Evolutionary conservation across 495 filamentous ascomycete genomes (phyloP).

Genomic region (Xanthoparmelia taractica): DNA sequence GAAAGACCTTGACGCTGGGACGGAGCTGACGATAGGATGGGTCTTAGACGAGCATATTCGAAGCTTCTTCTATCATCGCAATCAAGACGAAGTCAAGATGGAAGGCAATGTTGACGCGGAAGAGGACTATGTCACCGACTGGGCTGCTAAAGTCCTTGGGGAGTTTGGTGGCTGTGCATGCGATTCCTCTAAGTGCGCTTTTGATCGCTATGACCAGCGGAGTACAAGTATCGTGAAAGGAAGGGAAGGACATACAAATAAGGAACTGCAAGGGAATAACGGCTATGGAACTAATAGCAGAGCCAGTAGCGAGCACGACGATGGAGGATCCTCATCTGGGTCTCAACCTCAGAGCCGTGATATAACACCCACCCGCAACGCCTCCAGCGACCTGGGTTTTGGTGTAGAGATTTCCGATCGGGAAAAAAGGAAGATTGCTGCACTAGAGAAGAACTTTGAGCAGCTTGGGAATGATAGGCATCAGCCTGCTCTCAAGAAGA

Average conservation of each 20-base stretch:
- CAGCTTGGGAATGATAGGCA: constrained; percentile 50
- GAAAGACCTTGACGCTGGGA: constrained; percentile 54
- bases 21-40: constrained; percentile 62
- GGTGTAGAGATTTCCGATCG: constrained; percentile 68
- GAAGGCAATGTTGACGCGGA: constrained; percentile 38
- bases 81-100: constrained; percentile 42
- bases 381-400: constrained; percentile 41
- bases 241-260: constrained; percentile 46
- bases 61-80: constrained; percentile 27
- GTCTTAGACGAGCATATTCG: constrained; percentile 48
- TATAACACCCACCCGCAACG: constrained; percentile 54
- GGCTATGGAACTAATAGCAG: constrained; percentile 67
- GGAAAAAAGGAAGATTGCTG: constrained; percentile 79
- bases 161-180: constrained; percentile 90
- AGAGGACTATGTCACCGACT: constrained; percentile 41
- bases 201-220: constrained; percentile 66
- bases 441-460: constrained; percentile 67
- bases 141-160: constrained; percentile 67
- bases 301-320: constrained; percentile 52
- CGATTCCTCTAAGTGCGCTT: constrained; percentile 56
- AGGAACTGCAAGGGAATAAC: constrained; percentile 59
- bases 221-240: constrained; percentile 48
- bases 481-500: constrained; percentile 34
- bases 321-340: constrained; percentile 61
- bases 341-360: constrained; percentile 80